Conservation (phyloP, 768 basidiomycete species). For the Boletus reticuloceps region DNA sequence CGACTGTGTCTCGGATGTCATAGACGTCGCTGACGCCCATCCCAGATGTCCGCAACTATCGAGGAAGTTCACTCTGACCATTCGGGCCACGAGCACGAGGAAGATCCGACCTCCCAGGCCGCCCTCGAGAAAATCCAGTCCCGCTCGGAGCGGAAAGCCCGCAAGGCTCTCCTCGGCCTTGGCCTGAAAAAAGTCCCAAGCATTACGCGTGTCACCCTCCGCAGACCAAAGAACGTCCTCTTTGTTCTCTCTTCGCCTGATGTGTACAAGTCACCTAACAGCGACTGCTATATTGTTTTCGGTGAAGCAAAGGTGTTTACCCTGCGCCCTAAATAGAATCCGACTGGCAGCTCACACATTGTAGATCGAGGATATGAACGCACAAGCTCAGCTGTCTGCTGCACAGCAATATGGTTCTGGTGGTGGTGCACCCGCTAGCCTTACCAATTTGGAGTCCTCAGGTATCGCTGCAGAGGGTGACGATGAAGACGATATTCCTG, state of each 20-base stretch:
- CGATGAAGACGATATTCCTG: constrained; percentile 78
- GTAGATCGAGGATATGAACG: constrained; percentile 86
- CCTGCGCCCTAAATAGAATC: constrained; percentile 5
- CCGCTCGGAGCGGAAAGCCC: constrained; percentile 90
- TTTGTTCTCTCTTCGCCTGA: constrained; percentile 93
- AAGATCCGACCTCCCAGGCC: constrained; percentile 81
- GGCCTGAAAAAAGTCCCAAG: constrained; percentile 91
- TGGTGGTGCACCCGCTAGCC: constrained; percentile 42
- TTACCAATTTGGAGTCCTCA: constrained; percentile 48
- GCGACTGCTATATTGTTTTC: constrained; percentile 98
- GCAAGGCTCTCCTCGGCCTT: constrained; percentile 87
- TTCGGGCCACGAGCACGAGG: constrained; percentile 70
- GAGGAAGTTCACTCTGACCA: constrained; percentile 84
- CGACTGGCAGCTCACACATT: background rate
- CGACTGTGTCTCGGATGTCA: constrained; percentile 26
- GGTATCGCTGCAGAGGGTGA: constrained; percentile 52
- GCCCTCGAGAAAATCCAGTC: constrained; percentile 93
- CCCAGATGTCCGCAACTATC: constrained; percentile 69
- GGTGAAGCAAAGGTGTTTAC: constrained; percentile 85
- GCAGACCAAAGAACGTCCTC: constrained; percentile 94
- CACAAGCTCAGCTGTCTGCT: constrained; percentile 70
- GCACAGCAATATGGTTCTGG: constrained; percentile 72
- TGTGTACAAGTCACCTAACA: constrained; percentile 96
- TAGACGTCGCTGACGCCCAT: constrained; percentile 24
- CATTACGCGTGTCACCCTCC: constrained; percentile 93